Base-by-base conservation (phyloP, 176 grass and related monocot species). In the Carex parvula region DNA sequence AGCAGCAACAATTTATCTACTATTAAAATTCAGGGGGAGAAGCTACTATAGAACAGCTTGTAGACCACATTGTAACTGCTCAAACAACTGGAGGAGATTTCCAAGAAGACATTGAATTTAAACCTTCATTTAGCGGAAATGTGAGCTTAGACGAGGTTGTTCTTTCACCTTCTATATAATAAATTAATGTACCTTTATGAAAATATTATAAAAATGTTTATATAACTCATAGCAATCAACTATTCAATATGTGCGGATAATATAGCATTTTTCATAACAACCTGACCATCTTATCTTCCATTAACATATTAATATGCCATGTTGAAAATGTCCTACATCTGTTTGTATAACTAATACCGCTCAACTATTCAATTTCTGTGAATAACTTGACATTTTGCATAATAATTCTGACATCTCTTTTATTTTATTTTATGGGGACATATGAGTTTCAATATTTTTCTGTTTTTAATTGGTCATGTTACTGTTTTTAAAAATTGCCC, bases 21-120 rank as follows among this genome's bases (percentile, higher is more conserved):
- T 62, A 15, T 32, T 32, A 32, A 67, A 58, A 56, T 88, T 88
- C 83, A 98, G 95, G 96, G 69, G 88, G 88, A 68, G 80, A 89
- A 80, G 84, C 93, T 53, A 59, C 84, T 42, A 67, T 98, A 55
- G 86, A 83, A 59, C 76, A 95, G 82, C 88, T 98, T 9, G 88
- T 90, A 46, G 91, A 98, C 21, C 90, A 41, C 78, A 98, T 98
- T 86, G 77, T 98, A 37, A 90, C 60, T 85, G 59, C 81, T 77
- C 89, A 90, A 74, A 76, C 80, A 42, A 62, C 79, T 30, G 12
- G 72, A 84, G 76, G 50, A 88, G 87, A 64, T 37, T 79, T 66
- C 18, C 61, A 69, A 42, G 85, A 80, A 84, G 81, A 35, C 60
- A 84, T 56, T 37, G 79, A 89, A 81, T 88, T 79, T 8, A 77